Percentiles rank a stretch among this genome's conserved stretches.
Evolutionary conservation across 495 filamentous ascomycete species (phyloP).

Genomic region (Chaetomium cochliodes): DNA sequence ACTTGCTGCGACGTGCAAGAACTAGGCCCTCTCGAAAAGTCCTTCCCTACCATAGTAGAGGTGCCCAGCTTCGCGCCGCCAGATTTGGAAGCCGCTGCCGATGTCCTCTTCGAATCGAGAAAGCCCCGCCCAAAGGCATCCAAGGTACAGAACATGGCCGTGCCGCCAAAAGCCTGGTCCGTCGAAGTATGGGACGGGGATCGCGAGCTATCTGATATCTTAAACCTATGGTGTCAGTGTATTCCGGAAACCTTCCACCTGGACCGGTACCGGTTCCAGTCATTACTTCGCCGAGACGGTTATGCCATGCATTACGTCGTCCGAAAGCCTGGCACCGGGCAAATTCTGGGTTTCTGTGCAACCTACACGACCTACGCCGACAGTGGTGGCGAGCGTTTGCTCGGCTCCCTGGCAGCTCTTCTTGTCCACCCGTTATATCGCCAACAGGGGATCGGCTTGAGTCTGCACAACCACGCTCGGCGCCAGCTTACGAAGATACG

Average conservation of each 20-base stretch:
- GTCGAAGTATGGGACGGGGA: constrained; percentile 48
- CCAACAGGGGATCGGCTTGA: constrained; percentile 55
- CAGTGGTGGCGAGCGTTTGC: constrained; percentile 51
- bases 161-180: constrained; percentile 46
- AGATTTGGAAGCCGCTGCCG: constrained; percentile 56
- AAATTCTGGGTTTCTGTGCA: constrained; percentile 58
- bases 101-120: constrained; percentile 48
- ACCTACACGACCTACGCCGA: constrained; percentile 59
- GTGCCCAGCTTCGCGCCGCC: constrained; percentile 48
- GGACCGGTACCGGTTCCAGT: constrained; percentile 45
- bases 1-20: constrained; percentile 46
- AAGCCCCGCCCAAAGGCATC: constrained; percentile 18
- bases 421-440: constrained; percentile 55
- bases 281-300: constrained; percentile 57
- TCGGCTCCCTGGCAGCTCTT: constrained; percentile 60
- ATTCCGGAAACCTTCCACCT: constrained; percentile 48
- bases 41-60: constrained; percentile 51
- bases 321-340: constrained; percentile 48
- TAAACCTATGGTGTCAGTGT: constrained; percentile 53
- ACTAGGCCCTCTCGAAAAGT: constrained; percentile 36
- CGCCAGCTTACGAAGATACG: constrained; percentile 52
- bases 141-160: constrained; percentile 40
- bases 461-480: constrained; percentile 56
- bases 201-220: constrained; percentile 42
- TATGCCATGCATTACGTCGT: constrained; percentile 64